Base-by-base conservation (phyloP, 2,329 filamentous ascomycete genomes). In the Magnaporthiopsis incrustans region DNA sequence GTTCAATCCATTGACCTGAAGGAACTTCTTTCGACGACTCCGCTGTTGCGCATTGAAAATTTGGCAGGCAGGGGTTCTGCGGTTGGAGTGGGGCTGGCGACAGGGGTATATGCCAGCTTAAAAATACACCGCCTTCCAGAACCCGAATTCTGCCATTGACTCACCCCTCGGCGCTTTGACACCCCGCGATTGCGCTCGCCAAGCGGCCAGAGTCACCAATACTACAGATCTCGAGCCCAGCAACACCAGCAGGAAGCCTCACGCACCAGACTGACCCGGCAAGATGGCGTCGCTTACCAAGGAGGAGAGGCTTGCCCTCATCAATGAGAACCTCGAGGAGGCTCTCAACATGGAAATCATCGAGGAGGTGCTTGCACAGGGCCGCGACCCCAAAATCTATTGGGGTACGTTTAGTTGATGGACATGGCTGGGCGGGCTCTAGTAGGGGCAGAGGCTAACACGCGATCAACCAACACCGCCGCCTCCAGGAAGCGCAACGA, bases 281-380 rank as follows among this genome's bases (percentile, higher is more conserved):
- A 53, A 53, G 2, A 63, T 63, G 62, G 57, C 62, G 53, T 58
- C 57, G 27, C 62, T 63, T 25, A 38, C 57, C 11, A 63, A 63
- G 50, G 53, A 61, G 38, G 68, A 91, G 76, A 88, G 88, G 74
- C 81, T 94, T 70, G 82, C 82, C 64, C 83, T 96, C 72, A 96
- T 96, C 78, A 85, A 83, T 67, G 86, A 88, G 74, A 95, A 95
- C 76, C 82, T 96, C 65, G 86, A 88, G 67, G 92, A 97, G 80
- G 81, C 91, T 61, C 83, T 97, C 66, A 93, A 95, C 73, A 87
- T 87, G 30, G 91, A 96, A 73, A 91, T 96, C 67, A 89, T 95
- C 73, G 85, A 92, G 74, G 82, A 86, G 59, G 83, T 94, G 67
- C 77, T 89, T 68, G 86, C 86, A 66, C 83, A 90, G 74, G 87